Percentiles rank a stretch among this genome's conserved stretches.
These are phyloP conservation scores for Dovyalis caffra DNA, from an alignment of 345 rosid species.

Conservation along the genomic window DNA sequence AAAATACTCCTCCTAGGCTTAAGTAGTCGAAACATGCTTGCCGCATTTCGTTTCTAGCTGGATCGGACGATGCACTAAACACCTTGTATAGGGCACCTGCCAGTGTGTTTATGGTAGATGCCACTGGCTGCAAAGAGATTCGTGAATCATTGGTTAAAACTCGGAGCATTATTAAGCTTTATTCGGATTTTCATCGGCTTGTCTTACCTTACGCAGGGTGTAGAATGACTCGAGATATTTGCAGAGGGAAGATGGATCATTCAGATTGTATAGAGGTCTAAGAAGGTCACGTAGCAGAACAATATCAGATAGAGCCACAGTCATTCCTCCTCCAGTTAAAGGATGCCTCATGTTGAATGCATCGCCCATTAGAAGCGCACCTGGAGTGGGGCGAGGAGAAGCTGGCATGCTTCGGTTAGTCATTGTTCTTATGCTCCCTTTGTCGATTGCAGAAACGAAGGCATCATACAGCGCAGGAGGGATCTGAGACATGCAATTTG, in stretches of 20 bases:
- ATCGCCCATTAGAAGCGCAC: background rate
- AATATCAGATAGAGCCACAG: background rate
- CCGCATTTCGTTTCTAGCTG: constrained; percentile 2
- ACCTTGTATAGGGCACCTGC: constrained; percentile 2
- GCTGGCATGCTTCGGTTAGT: background rate
- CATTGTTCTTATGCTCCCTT: background rate
- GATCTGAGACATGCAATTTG: background rate
- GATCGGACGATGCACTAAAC: background rate
- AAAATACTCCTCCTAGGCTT: background rate
- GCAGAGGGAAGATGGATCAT: background rate
- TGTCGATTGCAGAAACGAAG: background rate
- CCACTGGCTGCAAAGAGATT: background rate
- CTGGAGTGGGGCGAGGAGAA: constrained; percentile 4
- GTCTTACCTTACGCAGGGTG: background rate
- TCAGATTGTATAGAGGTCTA: background rate
- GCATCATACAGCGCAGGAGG: background rate
- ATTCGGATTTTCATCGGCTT: background rate
- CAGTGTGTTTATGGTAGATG: background rate
- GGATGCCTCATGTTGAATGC: constrained; percentile 14
- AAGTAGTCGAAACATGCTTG: background rate
- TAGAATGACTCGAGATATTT: background rate
- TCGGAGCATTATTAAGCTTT: background rate
- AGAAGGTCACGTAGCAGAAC: background rate
- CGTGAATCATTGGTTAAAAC: background rate
- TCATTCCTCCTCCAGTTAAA: constrained; percentile 13